Conservation (phyloP, 2,329 filamentous ascomycete genomes). For the Epicoccum nigrum region DNA sequence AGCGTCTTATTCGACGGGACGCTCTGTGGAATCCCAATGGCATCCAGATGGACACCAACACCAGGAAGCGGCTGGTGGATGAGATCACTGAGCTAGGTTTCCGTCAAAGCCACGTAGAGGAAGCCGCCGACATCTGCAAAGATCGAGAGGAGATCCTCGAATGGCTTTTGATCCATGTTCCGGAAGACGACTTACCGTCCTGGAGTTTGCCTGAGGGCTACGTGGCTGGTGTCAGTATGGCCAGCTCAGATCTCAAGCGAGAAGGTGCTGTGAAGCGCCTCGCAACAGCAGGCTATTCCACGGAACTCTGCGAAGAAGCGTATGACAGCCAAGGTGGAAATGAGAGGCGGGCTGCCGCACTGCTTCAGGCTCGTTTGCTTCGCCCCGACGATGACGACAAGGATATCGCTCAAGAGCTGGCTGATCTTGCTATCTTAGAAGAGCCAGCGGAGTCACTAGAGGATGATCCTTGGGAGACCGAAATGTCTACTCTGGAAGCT, state of each 20-base stretch:
- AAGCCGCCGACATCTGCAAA: slow-evolving; percentile 86
- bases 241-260: slow-evolving; percentile 77
- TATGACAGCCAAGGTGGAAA: slow-evolving; percentile 73
- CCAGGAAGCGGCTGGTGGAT: slow-evolving; percentile 67
- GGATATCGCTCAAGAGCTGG: slow-evolving; percentile 40
- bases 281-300: slow-evolving; percentile 80
- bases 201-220: slow-evolving; percentile 95
- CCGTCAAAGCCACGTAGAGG: slow-evolving; percentile 84
- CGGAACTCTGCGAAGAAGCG: slow-evolving; percentile 80
- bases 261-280: slow-evolving; percentile 85
- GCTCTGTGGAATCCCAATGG: slow-evolving; percentile 87
- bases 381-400: slow-evolving; percentile 43
- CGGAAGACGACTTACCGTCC: slow-evolving; percentile 90
- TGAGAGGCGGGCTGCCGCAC: slow-evolving; percentile 77
- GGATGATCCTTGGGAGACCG: slow-evolving; percentile 77
- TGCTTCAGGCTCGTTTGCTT: slow-evolving; percentile 74
- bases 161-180: slow-evolving; percentile 95
- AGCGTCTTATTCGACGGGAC: slow-evolving; percentile 76
- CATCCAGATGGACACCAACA: slow-evolving; percentile 65
- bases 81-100: slow-evolving; percentile 84
- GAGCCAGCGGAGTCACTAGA: slow-evolving; percentile 54
- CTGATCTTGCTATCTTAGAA: slow-evolving; percentile 36
- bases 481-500: slow-evolving; percentile 80
- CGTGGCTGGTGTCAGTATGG: slow-evolving; percentile 85
- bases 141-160: slow-evolving; percentile 91